A percentile compares a stretch with the other conserved stretches of the same genome.
These are phyloP conservation scores for Claviceps spartinae DNA, from an alignment of 2,329 filamentous ascomycete genomes.

Conservation along the genomic window DNA sequence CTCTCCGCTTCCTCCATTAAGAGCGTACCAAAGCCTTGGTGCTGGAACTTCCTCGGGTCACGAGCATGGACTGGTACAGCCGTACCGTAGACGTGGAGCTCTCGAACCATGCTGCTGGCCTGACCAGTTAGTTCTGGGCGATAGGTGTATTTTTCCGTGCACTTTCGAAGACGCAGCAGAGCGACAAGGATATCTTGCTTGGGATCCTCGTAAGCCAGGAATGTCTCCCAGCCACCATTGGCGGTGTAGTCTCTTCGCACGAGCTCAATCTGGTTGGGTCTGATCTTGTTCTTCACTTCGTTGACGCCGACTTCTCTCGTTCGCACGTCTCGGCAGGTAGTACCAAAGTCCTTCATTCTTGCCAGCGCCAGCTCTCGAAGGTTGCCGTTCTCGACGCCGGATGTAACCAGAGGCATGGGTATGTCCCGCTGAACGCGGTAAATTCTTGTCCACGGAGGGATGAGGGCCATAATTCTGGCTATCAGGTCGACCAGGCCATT, in stretches of 20 bases:
- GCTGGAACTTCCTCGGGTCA: conserved; percentile 93
- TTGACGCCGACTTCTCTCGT: conserved; percentile 97
- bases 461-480: conserved; percentile 84
- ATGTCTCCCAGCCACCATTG: conserved; percentile 97
- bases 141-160: conserved; percentile 83
- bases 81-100: conserved; percentile 92
- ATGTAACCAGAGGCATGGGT: conserved; percentile 98
- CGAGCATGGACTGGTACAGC: conserved; percentile 95
- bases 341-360: conserved; percentile 99
- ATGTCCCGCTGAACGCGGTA: conserved; percentile 98
- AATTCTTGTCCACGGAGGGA: conserved; percentile 95
- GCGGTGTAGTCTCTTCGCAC: conserved; percentile 87
- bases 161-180: conserved; percentile 77
- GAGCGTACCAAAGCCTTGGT: conserved; percentile 91
- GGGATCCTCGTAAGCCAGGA: conserved; percentile 92
- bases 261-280: conserved; percentile 90
- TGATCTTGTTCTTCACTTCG: conserved; percentile 97
- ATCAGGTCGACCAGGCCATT: conserved; percentile 94
- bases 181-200: conserved; percentile 97
- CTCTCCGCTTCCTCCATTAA: conserved; percentile 97
- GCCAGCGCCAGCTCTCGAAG: conserved; percentile 83
- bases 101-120: conserved; percentile 81
- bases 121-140: conserved; percentile 74
- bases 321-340: conserved; percentile 87
- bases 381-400: conserved; percentile 95